These are phyloP conservation scores for Colletotrichum musae DNA, from an alignment of 2,329 filamentous ascomycete genomes.

Conservation along the genomic window DNA sequence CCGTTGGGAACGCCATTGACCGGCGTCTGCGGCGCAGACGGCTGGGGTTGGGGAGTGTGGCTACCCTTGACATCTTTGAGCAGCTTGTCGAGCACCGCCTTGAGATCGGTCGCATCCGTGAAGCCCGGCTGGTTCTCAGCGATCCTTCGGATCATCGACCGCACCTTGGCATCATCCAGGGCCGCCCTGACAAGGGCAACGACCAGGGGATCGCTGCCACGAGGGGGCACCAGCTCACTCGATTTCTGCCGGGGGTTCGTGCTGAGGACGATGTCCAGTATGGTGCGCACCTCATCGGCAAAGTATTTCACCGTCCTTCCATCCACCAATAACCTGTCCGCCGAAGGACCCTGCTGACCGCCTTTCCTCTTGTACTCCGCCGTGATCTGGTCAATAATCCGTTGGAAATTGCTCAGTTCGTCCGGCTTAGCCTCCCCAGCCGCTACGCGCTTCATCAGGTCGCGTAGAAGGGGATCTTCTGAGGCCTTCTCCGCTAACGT, in stretches of 20 bases:
- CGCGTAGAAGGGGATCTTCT: slow-evolving; percentile 79
- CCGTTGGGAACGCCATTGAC: slow-evolving; percentile 53
- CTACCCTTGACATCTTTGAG: slow-evolving; percentile 52
- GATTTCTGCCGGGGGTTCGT: slow-evolving; percentile 72
- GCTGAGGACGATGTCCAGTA: slow-evolving; percentile 70
- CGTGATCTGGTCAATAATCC: slow-evolving; percentile 85
- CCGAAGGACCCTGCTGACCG: slow-evolving; percentile 65
- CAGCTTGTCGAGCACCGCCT: slow-evolving; percentile 65
- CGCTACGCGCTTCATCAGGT: slow-evolving; percentile 87
- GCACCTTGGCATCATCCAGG: slow-evolving; percentile 65
- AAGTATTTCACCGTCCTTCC: slow-evolving; percentile 72
- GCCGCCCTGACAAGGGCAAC: slow-evolving; percentile 71
- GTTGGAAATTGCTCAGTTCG: slow-evolving; percentile 83
- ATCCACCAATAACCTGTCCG: slow-evolving; percentile 69
- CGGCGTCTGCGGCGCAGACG: slow-evolving; percentile 48
- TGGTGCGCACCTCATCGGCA: slow-evolving; percentile 70
- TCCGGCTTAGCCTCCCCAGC: slow-evolving; percentile 77
- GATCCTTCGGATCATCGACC: slow-evolving; percentile 68
- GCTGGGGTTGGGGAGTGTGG: slow-evolving; percentile 44
- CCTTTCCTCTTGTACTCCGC: slow-evolving; percentile 68
- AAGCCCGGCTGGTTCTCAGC: slow-evolving; percentile 65
- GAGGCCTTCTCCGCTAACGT: slow-evolving; percentile 83
- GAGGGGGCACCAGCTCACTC: slow-evolving; percentile 65
- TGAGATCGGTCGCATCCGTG: slow-evolving; percentile 68
- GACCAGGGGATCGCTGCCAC: slow-evolving; percentile 69